Evolutionary conservation across 305 asterid genomes (phyloP).

Genomic region (Salvia sclarea): DNA sequence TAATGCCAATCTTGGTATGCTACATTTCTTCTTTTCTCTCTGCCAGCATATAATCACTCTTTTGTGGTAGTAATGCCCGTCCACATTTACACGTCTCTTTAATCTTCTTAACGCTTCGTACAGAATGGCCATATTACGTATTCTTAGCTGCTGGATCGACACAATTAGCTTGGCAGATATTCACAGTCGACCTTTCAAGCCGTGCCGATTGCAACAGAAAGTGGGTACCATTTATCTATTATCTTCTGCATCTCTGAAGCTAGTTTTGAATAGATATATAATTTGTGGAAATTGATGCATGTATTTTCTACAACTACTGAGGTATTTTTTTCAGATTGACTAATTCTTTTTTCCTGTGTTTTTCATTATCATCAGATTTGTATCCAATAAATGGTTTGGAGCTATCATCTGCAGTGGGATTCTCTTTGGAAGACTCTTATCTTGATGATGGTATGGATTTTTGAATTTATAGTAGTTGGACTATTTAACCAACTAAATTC

Average conservation of each 20-base stretch:
- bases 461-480: no score
- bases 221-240: slow-evolving; percentile 46
- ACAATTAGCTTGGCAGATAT: slow-evolving; percentile 67
- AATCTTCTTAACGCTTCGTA: slow-evolving; percentile 17
- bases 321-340: background rate
- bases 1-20: slow-evolving; percentile 73
- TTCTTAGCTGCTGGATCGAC: slow-evolving; percentile 64
- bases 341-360: background rate
- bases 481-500: no score
- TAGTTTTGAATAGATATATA: background rate
- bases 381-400: slow-evolving; percentile 97
- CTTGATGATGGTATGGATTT: slow-evolving; percentile 41
- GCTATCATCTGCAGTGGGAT: slow-evolving; percentile 75
- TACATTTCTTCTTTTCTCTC: background rate
- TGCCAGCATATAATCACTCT: background rate
- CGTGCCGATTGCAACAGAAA: slow-evolving; percentile 86
- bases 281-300: background rate
- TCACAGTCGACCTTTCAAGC: slow-evolving; percentile 38
- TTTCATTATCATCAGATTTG: slow-evolving; percentile 53
- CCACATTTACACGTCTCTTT: background rate
- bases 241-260: slow-evolving; percentile 1
- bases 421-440: slow-evolving; percentile 61
- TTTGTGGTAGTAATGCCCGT: background rate
- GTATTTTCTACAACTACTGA: background rate
- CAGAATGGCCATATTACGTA: slow-evolving; percentile 37